Conservation (phyloP, 805 yeast genomes). For the Jamesozyma gamospora region DNA sequence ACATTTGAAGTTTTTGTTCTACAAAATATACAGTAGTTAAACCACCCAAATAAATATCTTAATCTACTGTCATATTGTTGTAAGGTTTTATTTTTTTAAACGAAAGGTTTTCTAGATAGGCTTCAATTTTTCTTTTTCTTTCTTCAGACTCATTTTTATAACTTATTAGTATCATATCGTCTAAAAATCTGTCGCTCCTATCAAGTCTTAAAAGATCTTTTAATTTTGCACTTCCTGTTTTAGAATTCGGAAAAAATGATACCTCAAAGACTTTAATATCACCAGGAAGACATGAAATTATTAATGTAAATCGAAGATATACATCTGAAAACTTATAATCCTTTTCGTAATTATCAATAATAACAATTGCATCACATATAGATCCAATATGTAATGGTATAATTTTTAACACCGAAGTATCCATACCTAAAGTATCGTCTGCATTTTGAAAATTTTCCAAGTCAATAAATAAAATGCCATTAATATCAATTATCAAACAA, state of each 20-base stretch:
- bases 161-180: slow-evolving; percentile 14
- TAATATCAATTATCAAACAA: slow-evolving; percentile 15
- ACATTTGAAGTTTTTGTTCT: too few species aligned
- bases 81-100: background rate
- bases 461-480: slow-evolving; percentile 19
- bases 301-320: slow-evolving; percentile 9
- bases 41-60: too few species aligned
- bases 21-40: too few species aligned
- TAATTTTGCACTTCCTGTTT: slow-evolving; percentile 13
- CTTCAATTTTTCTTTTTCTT: background rate
- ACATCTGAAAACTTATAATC: slow-evolving; percentile 2
- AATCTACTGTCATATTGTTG: too few species aligned
- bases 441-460: slow-evolving; percentile 8
- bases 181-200: slow-evolving; percentile 11
- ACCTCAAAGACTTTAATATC: slow-evolving; percentile 18
- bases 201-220: slow-evolving; percentile 14
- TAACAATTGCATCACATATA: slow-evolving; percentile 16
- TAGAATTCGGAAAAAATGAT: slow-evolving; percentile 10
- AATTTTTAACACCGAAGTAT: slow-evolving; percentile 9
- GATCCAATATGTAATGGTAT: slow-evolving; percentile 17
- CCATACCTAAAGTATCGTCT: slow-evolving; percentile 4
- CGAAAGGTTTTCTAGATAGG: background rate
- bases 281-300: slow-evolving; percentile 14
- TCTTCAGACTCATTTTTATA: slow-evolving; percentile 1
- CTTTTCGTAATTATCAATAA: slow-evolving; percentile 7